Conservation (phyloP, 176 grass and related monocot genomes). For the Sorghum bicolor region DNA sequence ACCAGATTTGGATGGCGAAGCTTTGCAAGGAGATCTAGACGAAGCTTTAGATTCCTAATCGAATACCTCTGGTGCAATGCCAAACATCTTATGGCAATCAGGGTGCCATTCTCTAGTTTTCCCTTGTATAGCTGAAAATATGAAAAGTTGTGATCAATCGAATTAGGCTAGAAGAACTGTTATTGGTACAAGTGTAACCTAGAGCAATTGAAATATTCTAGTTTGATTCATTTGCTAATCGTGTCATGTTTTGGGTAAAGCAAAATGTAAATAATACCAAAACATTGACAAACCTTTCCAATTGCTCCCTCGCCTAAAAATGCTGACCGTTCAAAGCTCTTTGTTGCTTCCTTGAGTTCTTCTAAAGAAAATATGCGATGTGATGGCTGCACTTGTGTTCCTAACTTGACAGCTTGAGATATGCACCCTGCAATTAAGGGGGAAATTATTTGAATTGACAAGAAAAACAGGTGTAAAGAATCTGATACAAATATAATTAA, state of each 20-base stretch:
- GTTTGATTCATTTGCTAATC: background rate
- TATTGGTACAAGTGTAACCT: background rate
- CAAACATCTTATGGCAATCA: constrained; percentile 91
- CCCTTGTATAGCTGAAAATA: constrained; percentile 93
- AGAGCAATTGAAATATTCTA: background rate
- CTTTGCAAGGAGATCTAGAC: constrained; percentile 94
- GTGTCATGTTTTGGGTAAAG: background rate
- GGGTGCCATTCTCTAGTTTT: constrained; percentile 76
- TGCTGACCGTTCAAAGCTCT: constrained; percentile 62
- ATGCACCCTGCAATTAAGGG: constrained; percentile 70
- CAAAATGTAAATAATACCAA: constrained; percentile 5
- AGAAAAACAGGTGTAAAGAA: constrained; percentile 12
- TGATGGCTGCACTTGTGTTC: constrained; percentile 68
- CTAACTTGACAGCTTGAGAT: constrained; percentile 86
- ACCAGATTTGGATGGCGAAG: constrained; percentile 89
- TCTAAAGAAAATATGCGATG: constrained; percentile 76
- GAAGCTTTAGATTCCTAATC: constrained; percentile 92
- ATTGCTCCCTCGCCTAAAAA: constrained; percentile 94
- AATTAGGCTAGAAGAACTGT: background rate
- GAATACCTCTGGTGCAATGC: constrained; percentile 75
- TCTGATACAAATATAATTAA: background rate
- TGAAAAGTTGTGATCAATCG: background rate
- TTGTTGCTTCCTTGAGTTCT: constrained; percentile 93
- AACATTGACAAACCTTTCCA: constrained; percentile 66
- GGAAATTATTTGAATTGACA: constrained; percentile 10